A percentile compares a stretch with the other conserved stretches of the same genome.
These are phyloP conservation scores for Torrubiella hemipterigena DNA, from an alignment of 2,329 filamentous ascomycete species.

Conservation along the genomic window DNA sequence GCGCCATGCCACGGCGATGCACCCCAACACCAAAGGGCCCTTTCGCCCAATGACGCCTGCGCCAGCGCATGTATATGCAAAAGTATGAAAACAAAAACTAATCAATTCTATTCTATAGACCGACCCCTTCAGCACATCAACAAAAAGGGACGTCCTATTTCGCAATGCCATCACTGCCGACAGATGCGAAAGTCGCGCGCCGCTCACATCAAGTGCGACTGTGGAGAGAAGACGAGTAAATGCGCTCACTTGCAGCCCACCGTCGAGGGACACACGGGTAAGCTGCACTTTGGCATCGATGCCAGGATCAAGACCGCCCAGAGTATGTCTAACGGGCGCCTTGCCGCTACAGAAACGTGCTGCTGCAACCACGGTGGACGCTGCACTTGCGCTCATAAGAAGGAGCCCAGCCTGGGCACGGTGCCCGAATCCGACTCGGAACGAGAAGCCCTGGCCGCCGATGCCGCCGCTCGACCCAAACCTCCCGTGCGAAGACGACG, in stretches of 20 bases:
- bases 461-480: conserved; percentile 24
- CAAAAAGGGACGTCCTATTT: conserved; percentile 93
- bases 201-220: conserved; percentile 93
- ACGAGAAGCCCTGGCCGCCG: conserved; percentile 21
- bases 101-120: conserved; percentile 39
- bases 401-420: conserved; percentile 46
- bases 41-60: neutral
- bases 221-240: conserved; percentile 78
- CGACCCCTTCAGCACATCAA: conserved; percentile 89
- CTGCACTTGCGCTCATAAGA: conserved; percentile 54
- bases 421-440: conserved; percentile 54
- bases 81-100: neutral
- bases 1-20: neutral
- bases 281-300: conserved; percentile 15
- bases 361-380: conserved; percentile 59
- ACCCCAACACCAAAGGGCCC: neutral
- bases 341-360: conserved; percentile 41
- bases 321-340: conserved; percentile 8
- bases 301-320: neutral
- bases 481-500: conserved; percentile 36
- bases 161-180: conserved; percentile 95
- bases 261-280: conserved; percentile 47
- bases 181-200: conserved; percentile 91
- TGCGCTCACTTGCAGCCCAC: conserved; percentile 48
- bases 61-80: neutral